A percentile compares a stretch with the other conserved stretches of the same genome.
These are phyloP conservation scores for Akanthomyces muscarius DNA, from an alignment of 2,329 filamentous ascomycete genomes.

Conservation along the genomic window DNA sequence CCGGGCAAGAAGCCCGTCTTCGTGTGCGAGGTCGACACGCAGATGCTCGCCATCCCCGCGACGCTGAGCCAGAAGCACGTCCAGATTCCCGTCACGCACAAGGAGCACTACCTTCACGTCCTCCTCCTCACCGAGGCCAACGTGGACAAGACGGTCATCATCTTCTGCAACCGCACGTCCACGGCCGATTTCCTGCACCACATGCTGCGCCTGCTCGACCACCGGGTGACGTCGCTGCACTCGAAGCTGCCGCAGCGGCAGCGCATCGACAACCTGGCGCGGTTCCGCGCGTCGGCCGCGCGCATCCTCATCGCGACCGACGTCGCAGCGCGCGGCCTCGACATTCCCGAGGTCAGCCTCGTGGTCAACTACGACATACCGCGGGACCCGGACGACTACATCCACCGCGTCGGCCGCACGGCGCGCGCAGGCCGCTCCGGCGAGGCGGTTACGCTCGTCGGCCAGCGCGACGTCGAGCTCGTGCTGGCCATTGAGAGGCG, in stretches of 20 bases:
- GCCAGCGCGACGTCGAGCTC: constrained; percentile 87
- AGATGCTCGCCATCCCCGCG: constrained; percentile 69
- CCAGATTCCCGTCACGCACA: constrained; percentile 84
- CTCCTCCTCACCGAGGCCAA: constrained; percentile 79
- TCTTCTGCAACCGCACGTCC: constrained; percentile 89
- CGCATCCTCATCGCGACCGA: constrained; percentile 92
- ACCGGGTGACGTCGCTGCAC: constrained; percentile 88
- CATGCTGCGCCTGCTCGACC: constrained; percentile 76
- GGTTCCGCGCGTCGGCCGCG: constrained; percentile 86
- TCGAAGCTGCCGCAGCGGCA: constrained; percentile 81
- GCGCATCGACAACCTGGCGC: constrained; percentile 79
- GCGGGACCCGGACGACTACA: constrained; percentile 94
- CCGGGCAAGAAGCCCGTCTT: constrained; percentile 73
- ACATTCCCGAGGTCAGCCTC: constrained; percentile 86
- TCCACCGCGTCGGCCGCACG: constrained; percentile 92
- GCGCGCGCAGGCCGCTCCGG: constrained; percentile 84
- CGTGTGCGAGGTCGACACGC: constrained; percentile 81
- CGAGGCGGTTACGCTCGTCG: constrained; percentile 81
- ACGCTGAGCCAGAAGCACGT: constrained; percentile 82
- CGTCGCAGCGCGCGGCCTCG: constrained; percentile 87
- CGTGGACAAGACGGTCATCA: constrained; percentile 71
- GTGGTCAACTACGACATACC: constrained; percentile 97
- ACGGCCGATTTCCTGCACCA: constrained; percentile 90
- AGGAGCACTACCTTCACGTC: constrained; percentile 90
- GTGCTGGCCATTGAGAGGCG: constrained; percentile 86